Evolutionary conservation across 768 basidiomycete genomes (phyloP), one percentile per base, ranked within the genome.

Genomic region (Pholiota conissans): DNA sequence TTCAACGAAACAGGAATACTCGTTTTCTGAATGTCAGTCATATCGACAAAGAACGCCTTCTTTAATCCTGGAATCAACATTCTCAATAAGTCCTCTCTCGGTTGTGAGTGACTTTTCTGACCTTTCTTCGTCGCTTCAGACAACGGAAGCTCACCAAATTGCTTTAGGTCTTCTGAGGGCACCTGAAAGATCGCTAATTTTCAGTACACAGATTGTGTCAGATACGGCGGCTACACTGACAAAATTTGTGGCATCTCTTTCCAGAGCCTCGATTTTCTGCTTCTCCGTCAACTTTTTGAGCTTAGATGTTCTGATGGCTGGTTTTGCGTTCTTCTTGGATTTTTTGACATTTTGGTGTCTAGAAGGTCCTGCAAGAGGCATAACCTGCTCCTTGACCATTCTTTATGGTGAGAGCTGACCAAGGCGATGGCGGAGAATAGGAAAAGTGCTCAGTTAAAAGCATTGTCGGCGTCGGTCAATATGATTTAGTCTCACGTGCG

Each of bases 21-120:
- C 70, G 92, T 81, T 39, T 87, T 86, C 70, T 99, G 97, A 0
- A 99, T 93, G 42, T 93, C 89, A 0, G 95, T 97, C 83, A 94
- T 93, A 20, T 89, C 79, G 40, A 87, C 79, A 65, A 95, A 97
- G 67, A 86, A 93, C 0, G 87, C 85, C 59, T 91, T 90, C 75
- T 91, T 93, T 32, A 98, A 77, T 14, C 95, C 95, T 93, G 16
- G 49, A 37, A 40, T 3, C 26, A 29, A 26, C 32, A 34, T 32
- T 22, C 55, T 8, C 42, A 39, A 22, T 52, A 10, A 26, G 26
- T 11, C 30, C 34, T n/a, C 16, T 20, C 8, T 35, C 7, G 11
- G 6, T 7, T 5, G 1, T 5, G 5, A 10, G 10, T 13, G 13
- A 32, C 11, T 14, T 27, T 42, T 4, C 62, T 55, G 58, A 85